Base-by-base conservation (phyloP, 108 stramenopile genomes). In the Skeletonema grethae region DNA sequence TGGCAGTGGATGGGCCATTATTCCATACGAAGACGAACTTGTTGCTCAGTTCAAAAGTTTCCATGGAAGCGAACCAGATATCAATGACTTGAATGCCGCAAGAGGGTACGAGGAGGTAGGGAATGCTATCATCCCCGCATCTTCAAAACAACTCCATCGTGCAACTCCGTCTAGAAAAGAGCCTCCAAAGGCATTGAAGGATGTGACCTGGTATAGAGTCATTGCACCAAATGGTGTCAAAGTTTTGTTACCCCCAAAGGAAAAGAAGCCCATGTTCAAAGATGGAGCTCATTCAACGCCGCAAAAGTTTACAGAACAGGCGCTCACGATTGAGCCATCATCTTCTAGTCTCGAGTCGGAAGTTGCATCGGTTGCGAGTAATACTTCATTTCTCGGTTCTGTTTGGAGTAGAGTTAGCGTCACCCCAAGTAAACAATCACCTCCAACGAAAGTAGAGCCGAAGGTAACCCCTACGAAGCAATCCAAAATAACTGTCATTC, bases 1-100 rank as follows among this genome's bases (percentile, higher is more conserved):
- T 57, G 86, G 88, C 12, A 91, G 85, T 65, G 94, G 94, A 34
- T 95, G 94, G 94, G 94, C 91, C 11, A 90, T 95, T 28, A 70
- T 95, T 53, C 94, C 94, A 7, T 61, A 78, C 18, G 65, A 84
- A 39, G 75, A 85, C 10, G 94, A 91, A 67, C 70, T 92, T 16
- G 76, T 83, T 30, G 76, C 76, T 4, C 90, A 92, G 63, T 90
- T 84, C 46, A 69, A 80, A 50, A 72, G 50, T 38, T 75, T 74
- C 61, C 69, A 72, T 34, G 84, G 80, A 31, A 30, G 73, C 5
- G 46, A 68, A 22, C 50, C 50, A 39, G 41, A 28, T 67, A 43
- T 31, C 16, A 57, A 38, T 15, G 64, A 62, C 41, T 75, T 61
- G 35, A 82, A 77, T 58, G 89, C 81, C 16, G 87, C 34, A 24